These are phyloP conservation scores for Escallonia herrerae DNA, from an alignment of 129 eudicot species.

Conservation along the genomic window DNA sequence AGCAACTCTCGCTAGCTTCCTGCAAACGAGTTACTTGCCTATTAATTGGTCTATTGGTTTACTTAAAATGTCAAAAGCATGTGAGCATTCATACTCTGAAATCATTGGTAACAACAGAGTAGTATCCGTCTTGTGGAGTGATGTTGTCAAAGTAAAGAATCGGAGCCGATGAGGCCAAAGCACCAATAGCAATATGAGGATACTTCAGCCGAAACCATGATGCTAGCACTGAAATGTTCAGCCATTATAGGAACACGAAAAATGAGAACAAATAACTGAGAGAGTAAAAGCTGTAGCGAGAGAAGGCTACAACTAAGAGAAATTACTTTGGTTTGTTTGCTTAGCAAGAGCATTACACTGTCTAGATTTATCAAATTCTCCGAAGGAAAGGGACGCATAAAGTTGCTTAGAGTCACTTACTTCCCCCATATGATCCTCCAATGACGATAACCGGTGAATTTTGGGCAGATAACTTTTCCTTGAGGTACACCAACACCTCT, in stretches of 20 bases:
- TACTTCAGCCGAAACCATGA: constrained; percentile 85
- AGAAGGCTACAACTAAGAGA: too few species aligned
- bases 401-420: constrained; percentile 19
- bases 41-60: too few species aligned
- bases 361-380: too few species aligned
- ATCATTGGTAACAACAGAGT: constrained; percentile 46
- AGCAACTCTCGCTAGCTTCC: constrained; percentile 63
- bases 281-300: too few species aligned
- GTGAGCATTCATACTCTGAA: constrained; percentile 31
- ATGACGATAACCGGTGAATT: constrained; percentile 59
- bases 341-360: too few species aligned
- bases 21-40: constrained; percentile 5
- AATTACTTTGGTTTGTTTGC: too few species aligned
- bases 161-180: constrained; percentile 86
- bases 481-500: constrained; percentile 47
- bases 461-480: constrained; percentile 36
- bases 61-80: too few species aligned
- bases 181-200: constrained; percentile 76
- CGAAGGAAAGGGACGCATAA: too few species aligned
- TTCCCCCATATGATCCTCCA: constrained; percentile 96
- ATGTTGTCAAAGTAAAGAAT: constrained; percentile 56
- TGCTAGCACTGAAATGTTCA: constrained; percentile 54
- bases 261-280: neutral
- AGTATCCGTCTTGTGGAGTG: constrained; percentile 53
- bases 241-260: neutral